These are phyloP conservation scores for Aureobasidium sp. DNA, from an alignment of 2,329 filamentous ascomycete species.

Conservation along the genomic window DNA sequence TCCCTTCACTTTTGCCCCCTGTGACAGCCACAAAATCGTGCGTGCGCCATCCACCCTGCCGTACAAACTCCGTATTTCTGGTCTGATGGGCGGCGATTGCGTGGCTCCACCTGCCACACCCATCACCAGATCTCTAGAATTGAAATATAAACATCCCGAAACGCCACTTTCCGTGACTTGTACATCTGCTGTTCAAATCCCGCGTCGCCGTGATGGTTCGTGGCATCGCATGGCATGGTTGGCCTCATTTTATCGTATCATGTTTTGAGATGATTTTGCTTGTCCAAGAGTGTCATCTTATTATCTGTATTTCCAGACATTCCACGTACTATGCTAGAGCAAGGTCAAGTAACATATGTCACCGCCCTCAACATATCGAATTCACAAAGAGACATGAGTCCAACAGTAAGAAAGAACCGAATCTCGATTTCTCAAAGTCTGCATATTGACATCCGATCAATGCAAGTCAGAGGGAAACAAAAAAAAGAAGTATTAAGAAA, in stretches of 20 bases:
- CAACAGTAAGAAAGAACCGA: not conserved
- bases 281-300: not conserved
- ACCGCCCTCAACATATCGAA: too few relatives aligned
- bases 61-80: not conserved
- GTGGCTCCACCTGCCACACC: not conserved
- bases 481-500: not conserved
- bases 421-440: not conserved
- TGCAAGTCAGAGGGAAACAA: not conserved
- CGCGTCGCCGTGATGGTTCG: not conserved
- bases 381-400: not conserved
- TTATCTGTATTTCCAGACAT: not conserved
- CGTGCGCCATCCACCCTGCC: not conserved
- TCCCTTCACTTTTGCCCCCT: not conserved
- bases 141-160: not conserved
- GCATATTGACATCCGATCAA: slow-evolving; percentile 2
- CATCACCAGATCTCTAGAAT: not conserved
- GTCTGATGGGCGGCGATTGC: not conserved
- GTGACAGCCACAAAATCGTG: not conserved
- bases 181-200: not conserved
- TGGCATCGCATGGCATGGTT: not conserved
- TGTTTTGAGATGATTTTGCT: not conserved
- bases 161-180: not conserved
- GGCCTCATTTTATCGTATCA: slow-evolving; percentile 3
- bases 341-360: too few relatives aligned
- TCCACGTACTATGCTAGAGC: not conserved